Conservation (phyloP, 1,284 basidiomycete genomes). For the Ganoderma multipileum region DNA sequence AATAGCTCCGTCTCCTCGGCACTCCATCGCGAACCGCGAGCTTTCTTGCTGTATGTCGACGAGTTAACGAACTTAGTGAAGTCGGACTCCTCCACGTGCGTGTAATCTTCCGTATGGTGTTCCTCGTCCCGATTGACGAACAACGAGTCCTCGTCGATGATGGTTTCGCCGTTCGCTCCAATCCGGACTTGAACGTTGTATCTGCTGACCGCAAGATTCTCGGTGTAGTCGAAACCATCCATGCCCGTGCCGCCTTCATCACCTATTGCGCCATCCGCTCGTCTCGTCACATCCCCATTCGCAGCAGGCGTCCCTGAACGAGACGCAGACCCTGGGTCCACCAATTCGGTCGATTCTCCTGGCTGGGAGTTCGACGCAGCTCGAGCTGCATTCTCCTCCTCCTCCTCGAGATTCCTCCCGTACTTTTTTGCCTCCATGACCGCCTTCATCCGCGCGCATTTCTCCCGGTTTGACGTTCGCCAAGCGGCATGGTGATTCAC, state of each 20-base stretch:
- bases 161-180: conserved; percentile 81
- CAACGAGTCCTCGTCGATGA: conserved; percentile 82
- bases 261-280: conserved; percentile 3
- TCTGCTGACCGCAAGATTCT: conserved; percentile 68
- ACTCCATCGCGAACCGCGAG: conserved; percentile 82
- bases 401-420: conserved; percentile 59
- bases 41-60: conserved; percentile 80
- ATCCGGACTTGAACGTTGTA: conserved; percentile 84
- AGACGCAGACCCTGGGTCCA: conserved; percentile 15
- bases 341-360: conserved; percentile 14
- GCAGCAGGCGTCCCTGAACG: conserved; percentile 9
- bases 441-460: conserved; percentile 63
- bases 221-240: conserved; percentile 72
- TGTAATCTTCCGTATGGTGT: conserved; percentile 72
- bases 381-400: conserved; percentile 39
- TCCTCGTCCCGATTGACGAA: conserved; percentile 74
- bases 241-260: conserved; percentile 22
- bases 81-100: conserved; percentile 85
- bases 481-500: conserved; percentile 70
- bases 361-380: background rate
- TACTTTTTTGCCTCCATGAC: conserved; percentile 77
- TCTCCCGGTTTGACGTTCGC: conserved; percentile 70
- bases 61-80: conserved; percentile 86
- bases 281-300: conserved; percentile 4
- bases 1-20: conserved; percentile 87